phyloP scores from a whole-genome alignment of 2,329 filamentous ascomycete species.

The Hypoxylon sp. region DNA sequence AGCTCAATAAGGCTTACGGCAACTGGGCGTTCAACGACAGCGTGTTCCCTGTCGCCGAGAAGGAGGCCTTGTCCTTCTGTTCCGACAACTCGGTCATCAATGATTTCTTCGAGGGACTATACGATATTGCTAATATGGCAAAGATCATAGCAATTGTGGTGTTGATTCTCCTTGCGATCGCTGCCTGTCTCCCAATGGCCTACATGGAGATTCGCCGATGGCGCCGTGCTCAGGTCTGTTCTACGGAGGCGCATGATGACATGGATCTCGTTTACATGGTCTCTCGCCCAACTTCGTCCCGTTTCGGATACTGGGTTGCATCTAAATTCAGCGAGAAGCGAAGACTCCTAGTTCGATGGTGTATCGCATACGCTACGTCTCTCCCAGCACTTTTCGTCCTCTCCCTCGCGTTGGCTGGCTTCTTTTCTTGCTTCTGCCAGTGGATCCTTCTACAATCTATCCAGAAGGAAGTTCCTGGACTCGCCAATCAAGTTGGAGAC shows the following conservation, averaged over 20 bases:
- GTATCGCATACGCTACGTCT: constrained; percentile 88
- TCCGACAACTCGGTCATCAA: constrained; percentile 86
- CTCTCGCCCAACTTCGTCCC: constrained; percentile 82
- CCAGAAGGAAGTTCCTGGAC: constrained; percentile 80
- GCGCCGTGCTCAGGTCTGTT: constrained; percentile 78
- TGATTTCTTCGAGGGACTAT: constrained; percentile 84
- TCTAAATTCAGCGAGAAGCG: constrained; percentile 46
- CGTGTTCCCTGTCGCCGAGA: constrained; percentile 85
- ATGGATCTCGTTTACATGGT: constrained; percentile 92
- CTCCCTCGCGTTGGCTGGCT: constrained; percentile 83
- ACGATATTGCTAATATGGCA: constrained; percentile 75
- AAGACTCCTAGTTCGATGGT: constrained; percentile 85
- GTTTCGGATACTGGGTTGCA: constrained; percentile 60
- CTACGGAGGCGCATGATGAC: constrained; percentile 77
- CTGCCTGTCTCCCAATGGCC: constrained; percentile 83
- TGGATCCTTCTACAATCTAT: constrained; percentile 81
- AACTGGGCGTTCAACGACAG: constrained; percentile 83
- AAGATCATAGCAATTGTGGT: constrained; percentile 83
- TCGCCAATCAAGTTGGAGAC: constrained; percentile 80
- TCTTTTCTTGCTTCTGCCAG: constrained; percentile 87
- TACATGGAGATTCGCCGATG: constrained; percentile 85
- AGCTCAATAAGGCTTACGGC: constrained; percentile 79
- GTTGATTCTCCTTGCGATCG: constrained; percentile 77
- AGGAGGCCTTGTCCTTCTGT: constrained; percentile 88
- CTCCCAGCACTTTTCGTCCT: constrained; percentile 88